Percentiles rank a stretch among this genome's conserved stretches.
Conservation (phyloP, 306 rosid genomes). For the Phaseolus lunatus region DNA sequence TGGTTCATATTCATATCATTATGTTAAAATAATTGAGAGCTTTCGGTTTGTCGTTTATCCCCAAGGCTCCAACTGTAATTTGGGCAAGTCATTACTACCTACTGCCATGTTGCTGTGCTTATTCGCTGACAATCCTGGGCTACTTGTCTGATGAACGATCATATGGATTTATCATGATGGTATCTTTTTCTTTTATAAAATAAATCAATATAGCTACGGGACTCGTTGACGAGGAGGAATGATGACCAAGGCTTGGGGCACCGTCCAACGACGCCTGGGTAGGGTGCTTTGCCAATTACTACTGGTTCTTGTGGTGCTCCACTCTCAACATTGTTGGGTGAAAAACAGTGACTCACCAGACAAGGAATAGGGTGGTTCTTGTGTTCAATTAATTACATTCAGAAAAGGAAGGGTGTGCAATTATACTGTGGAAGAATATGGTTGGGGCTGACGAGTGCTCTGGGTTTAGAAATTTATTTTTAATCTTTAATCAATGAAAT, state of each 20-base stretch:
- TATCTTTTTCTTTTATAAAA: not conserved
- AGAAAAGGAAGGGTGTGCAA: not conserved
- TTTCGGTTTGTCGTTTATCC: conserved; percentile 34
- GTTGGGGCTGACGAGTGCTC: not conserved
- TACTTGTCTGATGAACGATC: conserved; percentile 34
- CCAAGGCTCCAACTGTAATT: not conserved
- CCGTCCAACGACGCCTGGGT: not conserved
- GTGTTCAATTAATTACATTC: not conserved
- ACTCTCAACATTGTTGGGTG: not conserved
- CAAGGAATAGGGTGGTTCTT: not conserved
- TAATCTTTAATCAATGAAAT: not conserved
- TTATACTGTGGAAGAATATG: not conserved
- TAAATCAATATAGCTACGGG: not conserved
- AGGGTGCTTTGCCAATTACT: not conserved
- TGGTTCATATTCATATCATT: conserved; percentile 20
- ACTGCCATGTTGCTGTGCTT: conserved; percentile 9
- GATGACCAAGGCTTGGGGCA: not conserved
- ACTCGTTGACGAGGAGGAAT: too few species aligned
- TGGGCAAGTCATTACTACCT: conserved; percentile 12
- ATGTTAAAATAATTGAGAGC: conserved; percentile 35
- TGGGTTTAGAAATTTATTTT: not conserved
- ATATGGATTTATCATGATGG: not conserved
- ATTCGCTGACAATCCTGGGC: conserved; percentile 9
- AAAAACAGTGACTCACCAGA: not conserved
- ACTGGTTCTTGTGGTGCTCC: conserved; percentile 7